These are phyloP conservation scores for Globisporangium spinosum DNA, from an alignment of 352 stramenopile genomes.

Conservation along the genomic window DNA sequence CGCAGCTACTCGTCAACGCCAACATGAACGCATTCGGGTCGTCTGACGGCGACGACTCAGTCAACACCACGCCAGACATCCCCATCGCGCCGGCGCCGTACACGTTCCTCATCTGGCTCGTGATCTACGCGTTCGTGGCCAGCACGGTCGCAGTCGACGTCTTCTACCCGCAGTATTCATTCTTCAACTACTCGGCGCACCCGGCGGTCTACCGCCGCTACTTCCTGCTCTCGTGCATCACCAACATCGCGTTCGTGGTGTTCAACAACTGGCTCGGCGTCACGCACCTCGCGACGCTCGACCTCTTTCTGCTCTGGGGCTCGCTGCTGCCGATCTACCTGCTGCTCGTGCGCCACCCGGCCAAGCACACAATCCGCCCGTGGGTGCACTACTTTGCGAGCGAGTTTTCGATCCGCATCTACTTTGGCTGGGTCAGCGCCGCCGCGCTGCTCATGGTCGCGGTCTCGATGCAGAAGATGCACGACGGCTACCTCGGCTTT, in stretches of 20 bases:
- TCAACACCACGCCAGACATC: conserved; percentile 19
- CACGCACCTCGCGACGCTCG: conserved; percentile 22
- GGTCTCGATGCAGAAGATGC: conserved; percentile 46
- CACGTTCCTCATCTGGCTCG: conserved; percentile 51
- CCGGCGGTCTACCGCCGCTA: conserved; percentile 46
- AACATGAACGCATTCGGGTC: conserved; percentile 15
- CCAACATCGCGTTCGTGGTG: conserved; percentile 44
- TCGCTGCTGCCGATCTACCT: conserved; percentile 50
- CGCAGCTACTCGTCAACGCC: conserved; percentile 17
- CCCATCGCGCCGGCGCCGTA: conserved; percentile 43
- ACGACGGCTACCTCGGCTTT: conserved; percentile 42
- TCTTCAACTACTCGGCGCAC: conserved; percentile 48
- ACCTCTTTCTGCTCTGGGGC: conserved; percentile 40
- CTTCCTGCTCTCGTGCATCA: conserved; percentile 50
- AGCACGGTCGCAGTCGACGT: conserved; percentile 46
- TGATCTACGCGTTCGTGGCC: conserved; percentile 44
- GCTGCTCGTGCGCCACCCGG: conserved; percentile 47
- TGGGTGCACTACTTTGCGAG: conserved; percentile 58
- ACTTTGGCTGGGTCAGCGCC: conserved; percentile 56
- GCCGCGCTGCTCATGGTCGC: conserved; percentile 39
- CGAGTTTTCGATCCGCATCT: conserved; percentile 52
- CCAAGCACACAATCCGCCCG: conserved; percentile 32
- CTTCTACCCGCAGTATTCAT: conserved; percentile 53
- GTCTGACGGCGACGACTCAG: background rate
- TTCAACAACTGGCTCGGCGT: conserved; percentile 28